Evolutionary conservation across 1,284 basidiomycete species (phyloP), one percentile per base, ranked within the genome.

Genomic region (Cryptococcus sp.): DNA sequence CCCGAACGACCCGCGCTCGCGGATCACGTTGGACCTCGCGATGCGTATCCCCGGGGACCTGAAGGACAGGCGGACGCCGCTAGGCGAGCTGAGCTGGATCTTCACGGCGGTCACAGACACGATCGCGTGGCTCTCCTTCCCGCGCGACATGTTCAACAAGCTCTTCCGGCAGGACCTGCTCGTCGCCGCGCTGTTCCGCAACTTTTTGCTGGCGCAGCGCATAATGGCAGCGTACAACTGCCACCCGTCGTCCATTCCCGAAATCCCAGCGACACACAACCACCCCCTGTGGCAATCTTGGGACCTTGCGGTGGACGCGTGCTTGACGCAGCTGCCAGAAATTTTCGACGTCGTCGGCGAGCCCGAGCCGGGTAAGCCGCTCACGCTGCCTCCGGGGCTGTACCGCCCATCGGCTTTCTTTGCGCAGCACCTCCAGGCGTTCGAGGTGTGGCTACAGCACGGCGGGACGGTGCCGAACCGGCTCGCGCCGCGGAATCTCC

Each of bases 211-310:
- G 20, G 95, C 96, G 1, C 94, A 98, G 77, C 84, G 95, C 20
- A 93, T 98, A 71, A 98, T 98, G 95, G 91, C 94, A 70, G 90
- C 93, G 67, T 97, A 98, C 75, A 88, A 95, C 69, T 98, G 96
- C 78, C 97, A 93, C 9, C 95, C 95, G 0, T 89, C 96, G 69
- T 96, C 93, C 0, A 87, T 88, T 63, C 96, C 95, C 18, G 83
- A 88, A 18, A 84, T 98, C 9, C 93, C 95, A 2, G 36, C 92
- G 4, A 97, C 95, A 18, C 94, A 97, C 72, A 95, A 93, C 13
- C 95, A 98, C 72, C 87, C 89, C 0, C 81, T 98, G 13, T 98
- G 95, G 95, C 87, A 89, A 52, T 90, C 91, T 3, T 98, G 96
- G 95, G 96, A 98, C 78, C 83, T 97, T 4, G 95, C 95, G 0